A percentile compares a stretch with the other conserved stretches of the same genome.
phyloP scores from a whole-genome alignment of 345 rosid species.

The Excoecaria agallocha region DNA sequence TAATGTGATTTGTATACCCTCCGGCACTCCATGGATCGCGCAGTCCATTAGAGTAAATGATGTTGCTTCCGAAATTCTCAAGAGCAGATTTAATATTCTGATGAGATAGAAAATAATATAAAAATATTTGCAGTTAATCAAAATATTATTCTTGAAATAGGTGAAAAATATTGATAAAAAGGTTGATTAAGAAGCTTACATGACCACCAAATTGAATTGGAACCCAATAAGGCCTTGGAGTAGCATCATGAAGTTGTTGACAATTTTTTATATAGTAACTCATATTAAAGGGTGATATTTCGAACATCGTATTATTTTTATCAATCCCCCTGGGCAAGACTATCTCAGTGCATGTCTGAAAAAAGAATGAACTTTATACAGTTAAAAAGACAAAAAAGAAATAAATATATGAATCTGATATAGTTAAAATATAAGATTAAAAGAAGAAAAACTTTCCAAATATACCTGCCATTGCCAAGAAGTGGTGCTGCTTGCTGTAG shows the following conservation, averaged over 20 bases:
- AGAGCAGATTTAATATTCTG: conserved; percentile 7
- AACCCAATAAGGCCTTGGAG: conserved; percentile 19
- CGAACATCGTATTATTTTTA: conserved; percentile 19
- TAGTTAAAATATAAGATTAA: neutral
- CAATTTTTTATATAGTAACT: neutral
- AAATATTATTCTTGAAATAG: neutral
- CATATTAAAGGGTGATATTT: conserved; percentile 3
- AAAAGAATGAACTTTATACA: neutral
- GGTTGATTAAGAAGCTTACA: neutral
- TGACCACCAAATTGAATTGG: conserved; percentile 19
- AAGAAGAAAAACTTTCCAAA: too few relatives aligned
- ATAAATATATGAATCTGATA: neutral
- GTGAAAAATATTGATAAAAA: neutral
- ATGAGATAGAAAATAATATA: neutral
- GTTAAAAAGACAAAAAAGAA: neutral
- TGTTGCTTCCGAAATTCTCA: conserved; percentile 11
- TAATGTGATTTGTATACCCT: conserved; percentile 2
- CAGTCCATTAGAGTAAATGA: conserved; percentile 17
- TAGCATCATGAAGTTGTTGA: neutral
- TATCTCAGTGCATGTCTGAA: conserved; percentile 1
- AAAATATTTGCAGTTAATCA: too few relatives aligned
- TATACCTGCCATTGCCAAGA: neutral
- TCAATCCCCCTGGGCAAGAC: neutral
- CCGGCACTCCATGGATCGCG: conserved; percentile 18
- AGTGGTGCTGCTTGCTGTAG: conserved; percentile 10